Conservation (phyloP, 1,284 basidiomycete genomes). For the Melampsora larici-populina region DNA sequence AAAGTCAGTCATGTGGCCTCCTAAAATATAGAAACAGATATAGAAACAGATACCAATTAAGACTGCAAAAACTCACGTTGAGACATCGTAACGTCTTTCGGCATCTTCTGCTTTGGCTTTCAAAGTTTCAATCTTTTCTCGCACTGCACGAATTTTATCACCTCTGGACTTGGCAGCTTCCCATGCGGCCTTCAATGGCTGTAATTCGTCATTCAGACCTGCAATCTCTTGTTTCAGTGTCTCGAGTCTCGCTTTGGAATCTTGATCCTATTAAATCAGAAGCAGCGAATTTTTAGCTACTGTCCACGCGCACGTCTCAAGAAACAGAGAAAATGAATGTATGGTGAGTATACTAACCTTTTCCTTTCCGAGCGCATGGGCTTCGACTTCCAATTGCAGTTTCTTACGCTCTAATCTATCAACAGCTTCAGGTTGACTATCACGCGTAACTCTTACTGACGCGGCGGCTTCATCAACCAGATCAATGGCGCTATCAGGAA, state of each 20-base stretch:
- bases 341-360: constrained; percentile 43
- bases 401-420: constrained; percentile 89
- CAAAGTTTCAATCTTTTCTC: constrained; percentile 84
- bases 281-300: constrained; percentile 56
- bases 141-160: constrained; percentile 76
- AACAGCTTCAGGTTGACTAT: constrained; percentile 90
- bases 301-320: constrained; percentile 54
- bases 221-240: constrained; percentile 74
- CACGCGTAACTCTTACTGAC: constrained; percentile 80
- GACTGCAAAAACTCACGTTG: constrained; percentile 14
- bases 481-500: constrained; percentile 89
- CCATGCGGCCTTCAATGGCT: constrained; percentile 80
- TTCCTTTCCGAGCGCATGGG: constrained; percentile 76
- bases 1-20: background rate
- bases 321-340: background rate
- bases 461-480: constrained; percentile 90
- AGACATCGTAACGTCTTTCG: constrained; percentile 68
- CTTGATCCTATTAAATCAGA: constrained; percentile 66
- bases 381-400: constrained; percentile 90
- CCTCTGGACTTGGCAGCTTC: constrained; percentile 83
- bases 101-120: constrained; percentile 91
- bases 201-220: constrained; percentile 82
- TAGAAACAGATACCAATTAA: background rate
- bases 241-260: constrained; percentile 81
- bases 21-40: too few relatives aligned